Evolutionary conservation across 2,329 filamentous ascomycete genomes (phyloP).

Genomic region (Fusarium subglutinans): DNA sequence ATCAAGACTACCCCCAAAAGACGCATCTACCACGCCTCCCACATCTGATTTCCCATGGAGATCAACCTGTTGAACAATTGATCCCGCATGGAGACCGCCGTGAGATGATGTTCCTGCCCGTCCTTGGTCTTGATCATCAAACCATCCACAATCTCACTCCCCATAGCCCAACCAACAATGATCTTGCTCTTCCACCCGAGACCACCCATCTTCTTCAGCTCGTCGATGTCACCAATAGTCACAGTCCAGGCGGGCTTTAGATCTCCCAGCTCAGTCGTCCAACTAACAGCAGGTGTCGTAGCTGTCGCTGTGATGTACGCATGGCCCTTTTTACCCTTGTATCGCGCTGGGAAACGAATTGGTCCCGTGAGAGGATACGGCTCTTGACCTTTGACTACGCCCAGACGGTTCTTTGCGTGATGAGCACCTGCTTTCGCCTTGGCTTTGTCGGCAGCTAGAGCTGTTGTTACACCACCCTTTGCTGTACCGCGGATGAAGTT

Average conservation of each 20-base stretch:
- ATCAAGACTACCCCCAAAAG: not conserved
- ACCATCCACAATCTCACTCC: conserved; percentile 78
- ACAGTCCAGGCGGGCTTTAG: conserved; percentile 74
- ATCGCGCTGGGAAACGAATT: conserved; percentile 78
- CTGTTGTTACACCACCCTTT: conserved; percentile 77
- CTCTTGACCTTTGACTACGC: conserved; percentile 64
- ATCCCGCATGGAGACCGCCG: conserved; percentile 76
- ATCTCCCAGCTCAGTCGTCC: conserved; percentile 64
- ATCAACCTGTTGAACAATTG: conserved; percentile 84
- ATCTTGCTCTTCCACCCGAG: conserved; percentile 87
- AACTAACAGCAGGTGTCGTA: conserved; percentile 74
- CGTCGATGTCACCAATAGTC: conserved; percentile 73
- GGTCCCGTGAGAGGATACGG: conserved; percentile 67
- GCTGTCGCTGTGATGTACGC: conserved; percentile 74
- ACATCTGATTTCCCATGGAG: conserved; percentile 82
- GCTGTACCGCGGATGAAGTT: conserved; percentile 73
- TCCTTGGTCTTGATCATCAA: conserved; percentile 70
- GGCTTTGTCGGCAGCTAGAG: conserved; percentile 75
- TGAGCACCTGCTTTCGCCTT: conserved; percentile 68
- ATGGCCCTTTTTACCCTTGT: conserved; percentile 75
- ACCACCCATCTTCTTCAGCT: conserved; percentile 82
- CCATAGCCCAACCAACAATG: conserved; percentile 81
- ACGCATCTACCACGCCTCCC: conserved; percentile 73
- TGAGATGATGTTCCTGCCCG: conserved; percentile 69
- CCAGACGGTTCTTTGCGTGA: conserved; percentile 75